Evolutionary conservation across 108 stramenopile genomes (phyloP).

Genomic region (Ochromonas danica): DNA sequence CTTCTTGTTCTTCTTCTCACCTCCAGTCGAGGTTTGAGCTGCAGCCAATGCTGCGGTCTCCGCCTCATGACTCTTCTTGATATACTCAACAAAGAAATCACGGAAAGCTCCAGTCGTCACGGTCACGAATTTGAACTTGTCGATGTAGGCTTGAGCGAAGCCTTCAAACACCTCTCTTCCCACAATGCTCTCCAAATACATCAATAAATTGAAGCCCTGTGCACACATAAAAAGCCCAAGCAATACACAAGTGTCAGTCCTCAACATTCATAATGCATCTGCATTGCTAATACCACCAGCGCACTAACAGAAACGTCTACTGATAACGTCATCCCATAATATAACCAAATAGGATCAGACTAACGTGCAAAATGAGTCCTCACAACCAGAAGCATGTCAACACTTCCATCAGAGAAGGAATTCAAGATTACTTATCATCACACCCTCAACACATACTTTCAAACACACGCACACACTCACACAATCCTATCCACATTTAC

Average conservation of each 20-base stretch:
- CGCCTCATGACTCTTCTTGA: too few relatives aligned
- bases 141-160: conserved; percentile 82
- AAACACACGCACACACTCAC: too few relatives aligned
- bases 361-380: too few relatives aligned
- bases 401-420: too few relatives aligned
- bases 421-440: too few relatives aligned
- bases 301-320: too few relatives aligned
- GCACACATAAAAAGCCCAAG: not conserved
- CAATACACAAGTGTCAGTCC: not conserved
- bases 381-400: too few relatives aligned
- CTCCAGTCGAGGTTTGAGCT: not conserved
- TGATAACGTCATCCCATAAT: too few relatives aligned
- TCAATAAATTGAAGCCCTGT: conserved; percentile 69
- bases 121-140: conserved; percentile 66
- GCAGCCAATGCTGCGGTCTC: not conserved
- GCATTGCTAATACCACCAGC: not conserved
- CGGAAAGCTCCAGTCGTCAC: conserved; percentile 73
- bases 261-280: not conserved
- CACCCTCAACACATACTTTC: too few relatives aligned
- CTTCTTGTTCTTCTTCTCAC: not conserved
- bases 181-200: conserved; percentile 75
- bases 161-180: conserved; percentile 70
- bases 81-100: too few relatives aligned
- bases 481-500: too few relatives aligned
- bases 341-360: too few relatives aligned